phyloP scores from a whole-genome alignment of 768 basidiomycete species.

The Naganishia vaughanmartiniae region DNA sequence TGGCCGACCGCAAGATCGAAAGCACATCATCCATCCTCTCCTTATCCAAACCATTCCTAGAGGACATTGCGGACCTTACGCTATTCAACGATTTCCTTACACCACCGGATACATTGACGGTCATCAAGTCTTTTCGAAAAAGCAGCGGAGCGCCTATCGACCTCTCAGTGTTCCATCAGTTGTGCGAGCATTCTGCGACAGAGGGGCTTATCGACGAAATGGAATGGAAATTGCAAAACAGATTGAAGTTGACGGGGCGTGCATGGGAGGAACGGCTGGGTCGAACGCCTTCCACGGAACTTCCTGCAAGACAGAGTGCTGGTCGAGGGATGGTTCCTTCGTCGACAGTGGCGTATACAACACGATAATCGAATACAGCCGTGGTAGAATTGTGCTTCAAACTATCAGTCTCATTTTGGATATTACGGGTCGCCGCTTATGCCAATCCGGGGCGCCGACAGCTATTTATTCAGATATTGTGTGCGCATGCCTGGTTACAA shows the following conservation, averaged over 20 bases:
- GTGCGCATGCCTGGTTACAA: no score
- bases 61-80: background rate
- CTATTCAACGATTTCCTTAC: background rate
- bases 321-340: no score
- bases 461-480: no score
- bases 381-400: no score
- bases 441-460: no score
- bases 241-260: background rate
- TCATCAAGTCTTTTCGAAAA: slow-evolving; percentile 9
- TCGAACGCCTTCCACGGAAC: background rate
- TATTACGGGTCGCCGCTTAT: no score
- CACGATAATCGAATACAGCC: no score
- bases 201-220: background rate
- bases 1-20: background rate
- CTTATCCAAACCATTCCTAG: background rate
- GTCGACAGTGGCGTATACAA: no score
- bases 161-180: background rate
- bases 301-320: no score
- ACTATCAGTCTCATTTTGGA: no score
- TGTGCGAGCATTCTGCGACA: background rate
- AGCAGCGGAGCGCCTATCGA: background rate
- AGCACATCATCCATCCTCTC: background rate
- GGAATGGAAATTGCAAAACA: background rate
- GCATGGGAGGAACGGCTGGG: background rate
- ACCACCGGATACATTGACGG: background rate